Conservation (phyloP, 2,329 filamentous ascomycete genomes). For the Epicoccum sorghinum region DNA sequence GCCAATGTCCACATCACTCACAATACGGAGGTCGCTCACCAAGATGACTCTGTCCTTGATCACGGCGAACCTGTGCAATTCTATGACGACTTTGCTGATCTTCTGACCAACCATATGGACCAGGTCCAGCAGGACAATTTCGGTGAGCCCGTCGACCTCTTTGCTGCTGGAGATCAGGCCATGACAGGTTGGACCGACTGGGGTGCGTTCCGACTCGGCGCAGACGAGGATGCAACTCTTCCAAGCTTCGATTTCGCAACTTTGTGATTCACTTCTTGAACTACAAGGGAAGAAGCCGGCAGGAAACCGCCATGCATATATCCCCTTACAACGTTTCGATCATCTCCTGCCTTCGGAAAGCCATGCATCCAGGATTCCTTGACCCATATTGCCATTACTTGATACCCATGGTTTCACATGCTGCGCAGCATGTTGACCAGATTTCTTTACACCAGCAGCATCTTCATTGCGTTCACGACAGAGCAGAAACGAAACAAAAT, state of each 20-base stretch:
- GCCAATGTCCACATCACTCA: slow-evolving; percentile 2
- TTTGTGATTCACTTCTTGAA: neutral
- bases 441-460: neutral
- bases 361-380: too few relatives aligned
- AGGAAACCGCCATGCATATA: too few relatives aligned
- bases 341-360: too few relatives aligned
- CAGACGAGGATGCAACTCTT: slow-evolving; percentile 27
- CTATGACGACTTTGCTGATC: slow-evolving; percentile 6
- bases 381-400: too few relatives aligned
- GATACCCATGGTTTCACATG: neutral
- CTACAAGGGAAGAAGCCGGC: too few relatives aligned
- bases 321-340: too few relatives aligned
- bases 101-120: neutral
- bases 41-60: neutral
- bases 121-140: neutral
- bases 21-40: neutral
- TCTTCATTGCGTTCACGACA: neutral
- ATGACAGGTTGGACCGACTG: slow-evolving; percentile 9
- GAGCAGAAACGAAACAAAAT: neutral
- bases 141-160: neutral
- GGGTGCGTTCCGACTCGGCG: slow-evolving; percentile 25
- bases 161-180: neutral
- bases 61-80: slow-evolving; percentile 1
- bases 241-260: slow-evolving; percentile 15
- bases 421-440: neutral